A percentile compares a stretch with the other conserved stretches of the same genome.
Conservation (phyloP, 495 filamentous ascomycete genomes). For the Aspergillus ostianus region DNA sequence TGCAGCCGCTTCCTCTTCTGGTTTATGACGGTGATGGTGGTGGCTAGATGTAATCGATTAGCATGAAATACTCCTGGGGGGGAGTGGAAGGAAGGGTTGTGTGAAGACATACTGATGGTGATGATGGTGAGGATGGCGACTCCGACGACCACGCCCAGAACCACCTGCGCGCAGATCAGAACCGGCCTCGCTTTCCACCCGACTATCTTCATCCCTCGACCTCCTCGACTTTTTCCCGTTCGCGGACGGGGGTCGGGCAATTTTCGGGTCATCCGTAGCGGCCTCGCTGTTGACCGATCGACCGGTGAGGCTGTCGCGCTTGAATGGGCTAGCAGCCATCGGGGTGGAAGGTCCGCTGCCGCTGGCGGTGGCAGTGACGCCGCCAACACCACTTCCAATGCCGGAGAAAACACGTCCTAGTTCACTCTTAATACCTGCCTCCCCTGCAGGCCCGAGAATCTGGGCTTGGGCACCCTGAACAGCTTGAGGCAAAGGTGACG, state of each 20-base stretch:
- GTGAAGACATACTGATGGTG: constrained; percentile 56
- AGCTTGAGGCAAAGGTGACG: constrained; percentile 85
- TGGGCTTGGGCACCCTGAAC: constrained; percentile 88
- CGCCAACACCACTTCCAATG: constrained; percentile 80
- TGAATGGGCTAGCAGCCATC: constrained; percentile 55
- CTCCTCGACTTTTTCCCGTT: constrained; percentile 56
- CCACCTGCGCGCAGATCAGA: constrained; percentile 57
- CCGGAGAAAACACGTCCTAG: constrained; percentile 90
- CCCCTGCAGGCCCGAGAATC: constrained; percentile 67
- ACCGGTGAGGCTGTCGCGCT: constrained; percentile 39
- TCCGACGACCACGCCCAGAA: constrained; percentile 55
- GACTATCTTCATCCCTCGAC: constrained; percentile 53
- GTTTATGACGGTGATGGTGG: constrained; percentile 75
- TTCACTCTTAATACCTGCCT: constrained; percentile 86
- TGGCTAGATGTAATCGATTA: constrained; percentile 47
- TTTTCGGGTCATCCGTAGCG: constrained; percentile 34
- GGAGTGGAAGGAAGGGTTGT: constrained; percentile 7
- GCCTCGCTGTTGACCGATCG: constrained; percentile 37
- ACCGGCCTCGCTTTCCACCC: constrained; percentile 60
- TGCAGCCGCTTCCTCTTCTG: constrained; percentile 57
- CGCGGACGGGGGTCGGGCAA: constrained; percentile 49
- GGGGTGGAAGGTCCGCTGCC: constrained; percentile 56
- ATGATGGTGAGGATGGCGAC: constrained; percentile 55
- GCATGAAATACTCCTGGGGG: constrained; percentile 2
- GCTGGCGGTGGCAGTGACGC: constrained; percentile 51